Evolutionary conservation across 768 basidiomycete species (phyloP).

Genomic region (Pisolithus tinctorius): DNA sequence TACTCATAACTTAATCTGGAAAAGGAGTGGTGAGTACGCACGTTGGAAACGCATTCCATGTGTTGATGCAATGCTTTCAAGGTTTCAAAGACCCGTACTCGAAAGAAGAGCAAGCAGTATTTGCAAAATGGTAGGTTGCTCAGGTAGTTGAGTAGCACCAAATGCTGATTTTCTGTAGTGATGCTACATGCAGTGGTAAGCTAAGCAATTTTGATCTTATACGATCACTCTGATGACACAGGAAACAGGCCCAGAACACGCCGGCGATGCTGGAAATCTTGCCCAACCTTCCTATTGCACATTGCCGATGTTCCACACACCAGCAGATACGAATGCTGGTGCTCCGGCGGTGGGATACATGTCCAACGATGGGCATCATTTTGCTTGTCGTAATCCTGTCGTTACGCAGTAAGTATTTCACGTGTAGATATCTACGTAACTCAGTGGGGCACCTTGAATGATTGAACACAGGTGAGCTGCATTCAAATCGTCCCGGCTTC

Average conservation of each 20-base stretch:
- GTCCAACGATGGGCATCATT: constrained; percentile 52
- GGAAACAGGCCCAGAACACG: constrained; percentile 44
- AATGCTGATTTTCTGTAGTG: constrained; percentile 27
- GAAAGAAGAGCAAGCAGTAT: constrained; percentile 45
- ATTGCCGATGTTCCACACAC: constrained; percentile 47
- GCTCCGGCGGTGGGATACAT: constrained; percentile 35
- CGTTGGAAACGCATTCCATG: fast-evolving
- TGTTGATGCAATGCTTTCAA: constrained; percentile 13
- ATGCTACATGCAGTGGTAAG: constrained; percentile 46
- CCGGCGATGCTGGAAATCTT: constrained; percentile 27
- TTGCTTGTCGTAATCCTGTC: constrained; percentile 45
- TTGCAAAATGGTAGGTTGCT: constrained; percentile 42
- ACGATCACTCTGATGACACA: neutral
- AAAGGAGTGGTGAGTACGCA: constrained; percentile 2
- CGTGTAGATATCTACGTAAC: constrained; percentile 35
- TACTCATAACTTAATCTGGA: constrained; percentile 50
- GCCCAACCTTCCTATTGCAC: constrained; percentile 48
- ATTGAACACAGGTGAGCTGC: too few relatives aligned
- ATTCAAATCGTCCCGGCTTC: too few relatives aligned
- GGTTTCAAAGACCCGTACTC: constrained; percentile 63
- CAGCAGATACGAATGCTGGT: constrained; percentile 14
- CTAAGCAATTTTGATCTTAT: neutral
- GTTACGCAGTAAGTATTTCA: constrained; percentile 47
- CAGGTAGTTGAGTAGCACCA: too few relatives aligned
- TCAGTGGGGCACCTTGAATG: too few relatives aligned